Conservation (phyloP, 2,329 filamentous ascomycete species). For the Microdochium trichocladiopsis region DNA sequence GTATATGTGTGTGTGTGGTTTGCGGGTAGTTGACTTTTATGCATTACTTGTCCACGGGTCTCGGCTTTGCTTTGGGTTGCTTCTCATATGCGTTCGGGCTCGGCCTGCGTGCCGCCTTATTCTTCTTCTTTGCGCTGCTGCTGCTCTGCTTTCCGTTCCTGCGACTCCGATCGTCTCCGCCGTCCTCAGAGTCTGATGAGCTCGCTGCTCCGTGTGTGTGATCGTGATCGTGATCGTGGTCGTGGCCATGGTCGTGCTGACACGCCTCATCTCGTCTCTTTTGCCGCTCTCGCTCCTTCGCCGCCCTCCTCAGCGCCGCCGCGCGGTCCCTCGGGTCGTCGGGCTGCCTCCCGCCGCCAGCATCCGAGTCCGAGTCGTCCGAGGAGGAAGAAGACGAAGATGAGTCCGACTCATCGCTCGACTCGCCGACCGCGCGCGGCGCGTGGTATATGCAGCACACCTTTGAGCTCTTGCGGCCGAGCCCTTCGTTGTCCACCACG, state of each 20-base stretch:
- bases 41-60: constrained; percentile 21
- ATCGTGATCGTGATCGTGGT: constrained; percentile 27
- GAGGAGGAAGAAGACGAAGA: constrained; percentile 47
- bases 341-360: constrained; percentile 34
- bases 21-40: too few species aligned
- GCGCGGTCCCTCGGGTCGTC: constrained; percentile 18
- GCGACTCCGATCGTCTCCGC: constrained; percentile 1
- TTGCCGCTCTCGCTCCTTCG: constrained; percentile 20
- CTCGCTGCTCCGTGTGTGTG: constrained; percentile 12
- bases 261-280: constrained; percentile 21
- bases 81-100: constrained; percentile 82
- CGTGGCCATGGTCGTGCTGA: constrained; percentile 32
- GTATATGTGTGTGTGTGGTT: too few species aligned
- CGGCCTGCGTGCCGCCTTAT: constrained; percentile 43
- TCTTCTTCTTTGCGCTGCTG: constrained; percentile 28
- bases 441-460: constrained; percentile 99
- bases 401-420: constrained; percentile 59
- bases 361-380: constrained; percentile 46
- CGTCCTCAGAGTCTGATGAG: constrained; percentile 2
- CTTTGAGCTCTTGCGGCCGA: constrained; percentile 93
- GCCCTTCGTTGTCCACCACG: constrained; percentile 90
- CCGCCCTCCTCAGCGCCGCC: constrained; percentile 16
- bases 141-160: constrained; percentile 7
- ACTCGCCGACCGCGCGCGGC: constrained; percentile 74
- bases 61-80: constrained; percentile 52